Evolutionary conservation across 2,329 filamentous ascomycete genomes (phyloP).

Genomic region (Alternaria metachromatica): DNA sequence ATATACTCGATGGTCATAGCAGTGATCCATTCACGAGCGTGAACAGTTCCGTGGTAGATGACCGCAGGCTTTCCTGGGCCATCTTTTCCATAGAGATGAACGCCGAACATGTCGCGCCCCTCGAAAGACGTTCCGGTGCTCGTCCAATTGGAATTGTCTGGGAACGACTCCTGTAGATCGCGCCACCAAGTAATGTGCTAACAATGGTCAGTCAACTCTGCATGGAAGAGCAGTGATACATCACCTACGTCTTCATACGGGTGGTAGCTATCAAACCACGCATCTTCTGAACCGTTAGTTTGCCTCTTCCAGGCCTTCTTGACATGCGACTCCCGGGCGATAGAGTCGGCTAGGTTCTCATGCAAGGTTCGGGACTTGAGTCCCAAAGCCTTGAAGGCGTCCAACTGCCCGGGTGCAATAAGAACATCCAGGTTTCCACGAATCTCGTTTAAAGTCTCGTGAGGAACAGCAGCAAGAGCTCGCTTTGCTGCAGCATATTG

Average conservation of each 20-base stretch:
- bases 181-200: constrained; percentile 25
- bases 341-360: constrained; percentile 53
- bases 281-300: constrained; percentile 18
- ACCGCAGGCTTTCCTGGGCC: constrained; percentile 44
- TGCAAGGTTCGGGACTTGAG: constrained; percentile 51
- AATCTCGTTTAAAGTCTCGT: constrained; percentile 48
- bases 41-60: constrained; percentile 41
- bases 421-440: constrained; percentile 51
- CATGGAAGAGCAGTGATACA: not conserved
- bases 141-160: constrained; percentile 39
- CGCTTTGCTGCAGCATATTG: constrained; percentile 43
- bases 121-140: constrained; percentile 39
- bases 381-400: constrained; percentile 48
- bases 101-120: constrained; percentile 39
- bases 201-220: not conserved
- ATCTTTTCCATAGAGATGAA: constrained; percentile 41
- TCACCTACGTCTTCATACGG: constrained; percentile 34
- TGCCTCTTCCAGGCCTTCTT: constrained; percentile 51
- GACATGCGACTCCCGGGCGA: constrained; percentile 47
- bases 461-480: constrained; percentile 45
- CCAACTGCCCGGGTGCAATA: constrained; percentile 49
- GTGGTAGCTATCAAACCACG: constrained; percentile 45
- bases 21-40: constrained; percentile 43
- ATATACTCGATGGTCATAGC: constrained; percentile 49
- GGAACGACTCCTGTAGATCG: constrained; percentile 34